Conservation (phyloP, 2,329 filamentous ascomycete species). For the Hymenoscyphus scutula region DNA sequence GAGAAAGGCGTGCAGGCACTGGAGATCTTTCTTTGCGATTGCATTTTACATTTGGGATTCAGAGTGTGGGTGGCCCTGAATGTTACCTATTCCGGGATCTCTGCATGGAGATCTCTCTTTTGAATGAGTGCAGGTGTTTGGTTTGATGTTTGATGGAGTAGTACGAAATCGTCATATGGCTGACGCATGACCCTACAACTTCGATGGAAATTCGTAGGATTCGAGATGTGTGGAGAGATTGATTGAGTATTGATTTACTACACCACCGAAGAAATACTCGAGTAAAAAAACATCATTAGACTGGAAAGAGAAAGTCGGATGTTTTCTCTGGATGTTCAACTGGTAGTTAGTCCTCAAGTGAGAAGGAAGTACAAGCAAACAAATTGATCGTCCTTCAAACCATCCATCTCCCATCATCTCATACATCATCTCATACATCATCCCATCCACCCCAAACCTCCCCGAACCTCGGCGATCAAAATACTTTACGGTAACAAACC, state of each 20-base stretch:
- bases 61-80: background rate
- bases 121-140: background rate
- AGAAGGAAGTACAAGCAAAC: too few species aligned
- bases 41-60: background rate
- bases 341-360: background rate
- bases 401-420: background rate
- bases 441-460: too few species aligned
- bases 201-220: too few species aligned
- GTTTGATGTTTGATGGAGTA: background rate
- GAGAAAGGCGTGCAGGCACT: background rate
- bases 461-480: background rate
- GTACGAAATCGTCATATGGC: background rate
- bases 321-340: background rate
- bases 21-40: background rate
- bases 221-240: too few species aligned
- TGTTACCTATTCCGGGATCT: background rate
- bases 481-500: too few species aligned
- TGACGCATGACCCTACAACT: too few species aligned
- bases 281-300: too few species aligned
- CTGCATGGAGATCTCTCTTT: background rate
- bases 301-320: background rate
- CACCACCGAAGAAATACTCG: too few species aligned
- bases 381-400: too few species aligned
- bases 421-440: too few species aligned
- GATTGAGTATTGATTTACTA: too few species aligned